Evolutionary conservation across 495 filamentous ascomycete species (phyloP).

Genomic region (Penicillium ochrochloron): DNA sequence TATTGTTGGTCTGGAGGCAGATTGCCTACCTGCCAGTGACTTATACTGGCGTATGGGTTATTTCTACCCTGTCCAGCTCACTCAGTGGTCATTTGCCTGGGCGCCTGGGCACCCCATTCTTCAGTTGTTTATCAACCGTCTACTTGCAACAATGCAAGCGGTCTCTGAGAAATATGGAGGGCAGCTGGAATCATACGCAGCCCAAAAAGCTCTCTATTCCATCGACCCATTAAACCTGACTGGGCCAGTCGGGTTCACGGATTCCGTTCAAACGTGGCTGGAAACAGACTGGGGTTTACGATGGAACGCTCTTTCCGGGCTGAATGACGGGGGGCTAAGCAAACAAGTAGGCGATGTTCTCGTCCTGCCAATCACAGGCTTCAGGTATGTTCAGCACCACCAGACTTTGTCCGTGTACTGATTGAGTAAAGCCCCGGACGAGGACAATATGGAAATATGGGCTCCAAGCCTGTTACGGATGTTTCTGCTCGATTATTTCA

Average conservation of each 20-base stretch:
- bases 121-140: slow-evolving; percentile 3
- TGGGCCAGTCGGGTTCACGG: slow-evolving; percentile 1
- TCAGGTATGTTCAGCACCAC: slow-evolving; percentile 1
- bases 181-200: background rate
- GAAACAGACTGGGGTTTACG: background rate
- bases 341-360: slow-evolving; percentile 8
- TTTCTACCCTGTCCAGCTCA: slow-evolving; percentile 4
- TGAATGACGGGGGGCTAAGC: slow-evolving; percentile 1
- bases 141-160: background rate
- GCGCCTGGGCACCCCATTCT: slow-evolving; percentile 6
- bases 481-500: slow-evolving; percentile 3
- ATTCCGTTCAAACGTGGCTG: background rate
- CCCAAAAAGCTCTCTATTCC: slow-evolving; percentile 1
- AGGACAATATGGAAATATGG: slow-evolving; percentile 10
- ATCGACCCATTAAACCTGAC: slow-evolving; percentile 7
- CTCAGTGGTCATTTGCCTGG: slow-evolving; percentile 12
- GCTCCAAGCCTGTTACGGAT: slow-evolving; percentile 5
- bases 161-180: background rate
- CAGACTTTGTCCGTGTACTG: background rate
- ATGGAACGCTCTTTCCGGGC: slow-evolving; percentile 4
- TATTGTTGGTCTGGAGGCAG: slow-evolving; percentile 9
- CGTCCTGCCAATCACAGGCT: slow-evolving; percentile 4
- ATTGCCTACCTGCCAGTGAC: slow-evolving; percentile 2
- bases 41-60: slow-evolving; percentile 12
- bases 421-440: background rate